phyloP scores from a whole-genome alignment of 176 grass and related monocot species.

The Typha latifolia region DNA sequence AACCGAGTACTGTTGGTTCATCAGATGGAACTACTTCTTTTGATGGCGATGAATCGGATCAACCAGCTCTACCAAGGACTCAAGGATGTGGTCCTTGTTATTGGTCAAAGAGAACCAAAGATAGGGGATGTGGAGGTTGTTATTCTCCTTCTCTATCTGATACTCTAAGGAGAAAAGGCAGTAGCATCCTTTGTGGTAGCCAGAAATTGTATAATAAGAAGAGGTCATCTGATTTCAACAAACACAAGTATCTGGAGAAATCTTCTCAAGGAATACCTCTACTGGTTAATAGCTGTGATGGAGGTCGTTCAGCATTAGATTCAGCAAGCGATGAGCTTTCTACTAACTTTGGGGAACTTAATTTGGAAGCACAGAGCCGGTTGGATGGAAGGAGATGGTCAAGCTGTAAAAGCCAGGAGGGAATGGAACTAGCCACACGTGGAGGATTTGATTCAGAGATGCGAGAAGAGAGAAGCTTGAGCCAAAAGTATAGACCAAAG shows the following conservation, averaged over 20 bases:
- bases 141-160: constrained; percentile 82
- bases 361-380: constrained; percentile 74
- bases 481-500: constrained; percentile 76
- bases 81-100: constrained; percentile 47
- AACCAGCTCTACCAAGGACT: constrained; percentile 39
- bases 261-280: constrained; percentile 43
- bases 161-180: constrained; percentile 78
- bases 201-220: constrained; percentile 55
- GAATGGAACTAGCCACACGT: constrained; percentile 20
- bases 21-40: constrained; percentile 66
- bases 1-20: constrained; percentile 33
- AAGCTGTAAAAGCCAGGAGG: constrained; percentile 77
- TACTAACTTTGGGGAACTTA: constrained; percentile 69
- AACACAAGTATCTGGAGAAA: constrained; percentile 41
- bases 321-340: constrained; percentile 73
- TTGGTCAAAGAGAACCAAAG: constrained; percentile 47
- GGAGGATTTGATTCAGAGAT: constrained; percentile 20
- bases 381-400: constrained; percentile 91
- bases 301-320: constrained; percentile 58
- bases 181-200: constrained; percentile 55
- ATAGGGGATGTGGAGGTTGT: constrained; percentile 15
- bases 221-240: constrained; percentile 37
- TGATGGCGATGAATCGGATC: constrained; percentile 65
- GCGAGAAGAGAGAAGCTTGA: constrained; percentile 67
- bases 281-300: constrained; percentile 44